These are phyloP conservation scores for Brettanomyces bruxellensis DNA, from an alignment of 805 yeast species.

Conservation along the genomic window DNA sequence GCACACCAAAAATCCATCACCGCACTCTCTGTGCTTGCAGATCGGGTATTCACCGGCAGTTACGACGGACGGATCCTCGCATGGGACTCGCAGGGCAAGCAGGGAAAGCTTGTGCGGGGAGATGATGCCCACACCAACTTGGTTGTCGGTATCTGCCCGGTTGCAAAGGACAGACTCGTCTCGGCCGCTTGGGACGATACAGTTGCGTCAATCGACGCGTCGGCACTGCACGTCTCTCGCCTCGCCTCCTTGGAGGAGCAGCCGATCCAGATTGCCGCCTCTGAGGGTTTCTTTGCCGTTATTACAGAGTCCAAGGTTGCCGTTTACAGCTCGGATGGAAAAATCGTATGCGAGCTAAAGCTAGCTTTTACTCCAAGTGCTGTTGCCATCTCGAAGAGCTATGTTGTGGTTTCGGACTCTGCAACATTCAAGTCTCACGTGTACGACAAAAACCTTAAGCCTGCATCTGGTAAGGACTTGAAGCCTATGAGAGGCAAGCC, in stretches of 20 bases:
- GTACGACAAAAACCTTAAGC: conserved; percentile 21
- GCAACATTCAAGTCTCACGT: conserved; percentile 30
- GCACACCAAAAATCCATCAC: conserved; percentile 87
- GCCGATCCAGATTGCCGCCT: conserved; percentile 36
- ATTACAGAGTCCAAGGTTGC: conserved; percentile 35
- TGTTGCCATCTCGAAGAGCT: conserved; percentile 32
- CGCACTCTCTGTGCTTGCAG: conserved; percentile 31
- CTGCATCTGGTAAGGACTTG: conserved; percentile 14
- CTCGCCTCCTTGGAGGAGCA: conserved; percentile 35
- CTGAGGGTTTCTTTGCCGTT: conserved; percentile 28
- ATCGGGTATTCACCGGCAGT: conserved; percentile 49
- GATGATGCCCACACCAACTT: conserved; percentile 51
- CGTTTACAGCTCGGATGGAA: conserved; percentile 25
- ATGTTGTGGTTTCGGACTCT: conserved; percentile 43
- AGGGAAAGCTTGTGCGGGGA: conserved; percentile 29
- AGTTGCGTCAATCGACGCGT: conserved; percentile 31
- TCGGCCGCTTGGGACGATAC: conserved; percentile 84
- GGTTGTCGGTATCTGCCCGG: conserved; percentile 40
- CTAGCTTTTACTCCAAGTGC: conserved; percentile 36
- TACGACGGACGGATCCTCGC: conserved; percentile 67
- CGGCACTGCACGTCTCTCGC: conserved; percentile 6
- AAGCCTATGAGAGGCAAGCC: conserved; percentile 53
- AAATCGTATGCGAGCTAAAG: conserved; percentile 18
- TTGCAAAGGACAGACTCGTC: conserved; percentile 17
- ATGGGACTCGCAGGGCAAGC: conserved; percentile 41